These are phyloP conservation scores for Corchorus olitorius DNA, from an alignment of 345 rosid genomes.

Conservation along the genomic window DNA sequence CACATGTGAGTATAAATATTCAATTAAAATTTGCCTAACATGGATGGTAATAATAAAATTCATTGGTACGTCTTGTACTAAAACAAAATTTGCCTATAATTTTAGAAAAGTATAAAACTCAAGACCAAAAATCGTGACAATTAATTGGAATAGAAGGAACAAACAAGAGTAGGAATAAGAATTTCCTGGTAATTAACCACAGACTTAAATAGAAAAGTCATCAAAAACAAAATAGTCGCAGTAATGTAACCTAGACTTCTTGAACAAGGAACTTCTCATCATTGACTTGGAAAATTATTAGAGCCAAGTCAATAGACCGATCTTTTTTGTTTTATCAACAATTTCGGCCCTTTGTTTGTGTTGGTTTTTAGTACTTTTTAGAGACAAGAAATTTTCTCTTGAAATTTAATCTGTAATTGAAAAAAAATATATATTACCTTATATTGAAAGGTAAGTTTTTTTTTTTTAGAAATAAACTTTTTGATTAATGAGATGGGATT, in stretches of 20 bases:
- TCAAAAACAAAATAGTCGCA: no score
- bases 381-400: background rate
- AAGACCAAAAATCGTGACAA: background rate
- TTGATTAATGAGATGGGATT: no score
- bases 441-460: background rate
- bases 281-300: background rate
- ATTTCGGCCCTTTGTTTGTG: no score
- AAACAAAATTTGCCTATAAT: no score
- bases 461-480: no score
- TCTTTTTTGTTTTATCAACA: no score
- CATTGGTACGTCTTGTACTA: background rate
- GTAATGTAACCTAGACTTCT: background rate
- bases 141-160: background rate
- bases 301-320: background rate
- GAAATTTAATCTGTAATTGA: background rate
- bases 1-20: no score
- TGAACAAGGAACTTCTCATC: background rate
- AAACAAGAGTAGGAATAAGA: background rate
- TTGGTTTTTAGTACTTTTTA: no score
- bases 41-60: background rate
- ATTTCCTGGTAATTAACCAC: background rate
- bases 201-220: background rate
- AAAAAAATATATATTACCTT: background rate
- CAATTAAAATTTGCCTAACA: background rate
- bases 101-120: background rate